A percentile compares a stretch with the other conserved stretches of the same genome.
These are phyloP conservation scores for Aspergillus brasiliensis DNA, from an alignment of 2,329 filamentous ascomycete species.

Conservation along the genomic window DNA sequence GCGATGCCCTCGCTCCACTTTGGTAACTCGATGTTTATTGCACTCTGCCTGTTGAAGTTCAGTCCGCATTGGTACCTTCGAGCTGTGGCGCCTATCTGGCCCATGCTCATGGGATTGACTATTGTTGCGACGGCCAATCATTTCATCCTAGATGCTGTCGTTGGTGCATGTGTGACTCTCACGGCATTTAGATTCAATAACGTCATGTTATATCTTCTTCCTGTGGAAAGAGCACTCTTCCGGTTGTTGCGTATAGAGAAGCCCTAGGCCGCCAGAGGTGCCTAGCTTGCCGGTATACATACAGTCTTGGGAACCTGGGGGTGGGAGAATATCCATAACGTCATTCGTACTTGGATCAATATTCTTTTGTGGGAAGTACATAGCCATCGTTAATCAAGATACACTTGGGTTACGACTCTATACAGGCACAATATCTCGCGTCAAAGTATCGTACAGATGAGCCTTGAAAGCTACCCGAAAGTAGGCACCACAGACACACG, in stretches of 20 bases:
- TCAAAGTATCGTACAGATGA: background rate
- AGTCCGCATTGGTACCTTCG: slow-evolving; percentile 45
- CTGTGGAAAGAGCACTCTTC: slow-evolving; percentile 25
- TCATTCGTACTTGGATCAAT: background rate
- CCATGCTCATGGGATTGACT: slow-evolving; percentile 50
- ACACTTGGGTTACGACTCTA: background rate
- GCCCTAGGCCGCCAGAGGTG: slow-evolving; percentile 12
- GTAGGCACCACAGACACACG: too few relatives aligned
- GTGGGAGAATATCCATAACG: background rate
- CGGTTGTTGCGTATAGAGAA: slow-evolving; percentile 26
- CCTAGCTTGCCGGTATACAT: background rate
- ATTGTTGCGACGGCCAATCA: slow-evolving; percentile 71
- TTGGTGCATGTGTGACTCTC: slow-evolving; percentile 51
- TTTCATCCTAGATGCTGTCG: slow-evolving; percentile 67
- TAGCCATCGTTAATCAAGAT: background rate
- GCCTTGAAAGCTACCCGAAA: background rate
- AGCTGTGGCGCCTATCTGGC: slow-evolving; percentile 47
- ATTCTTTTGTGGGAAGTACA: background rate
- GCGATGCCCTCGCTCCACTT: slow-evolving; percentile 56
- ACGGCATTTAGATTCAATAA: slow-evolving; percentile 25
- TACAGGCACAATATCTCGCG: background rate
- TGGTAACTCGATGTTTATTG: slow-evolving; percentile 39
- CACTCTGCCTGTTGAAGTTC: slow-evolving; percentile 36
- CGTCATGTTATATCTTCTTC: slow-evolving; percentile 26
- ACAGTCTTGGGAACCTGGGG: background rate